Evolutionary conservation across 768 basidiomycete species (phyloP).

Genomic region (Suillus plorans): DNA sequence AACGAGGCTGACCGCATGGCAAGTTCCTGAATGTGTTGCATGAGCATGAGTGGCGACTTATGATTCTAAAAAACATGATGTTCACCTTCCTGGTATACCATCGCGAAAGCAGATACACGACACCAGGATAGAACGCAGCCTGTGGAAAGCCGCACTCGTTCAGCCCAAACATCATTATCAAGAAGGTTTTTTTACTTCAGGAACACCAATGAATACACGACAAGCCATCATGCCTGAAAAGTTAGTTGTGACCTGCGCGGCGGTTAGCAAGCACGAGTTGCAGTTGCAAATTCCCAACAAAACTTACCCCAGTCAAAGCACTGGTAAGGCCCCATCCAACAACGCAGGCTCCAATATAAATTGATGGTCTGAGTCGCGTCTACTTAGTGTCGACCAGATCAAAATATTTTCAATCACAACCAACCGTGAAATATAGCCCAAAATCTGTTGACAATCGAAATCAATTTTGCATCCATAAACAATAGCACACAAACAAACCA

Average conservation of each 20-base stretch:
- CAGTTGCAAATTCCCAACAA: not conserved
- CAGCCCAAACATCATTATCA: too few species aligned
- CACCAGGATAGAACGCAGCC: conserved; percentile 67
- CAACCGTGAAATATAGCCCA: conserved; percentile 55
- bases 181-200: conserved; percentile 39
- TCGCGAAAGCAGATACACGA: conserved; percentile 45
- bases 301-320: conserved; percentile 54
- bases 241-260: conserved; percentile 47
- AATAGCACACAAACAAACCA: conserved; percentile 38
- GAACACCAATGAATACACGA: conserved; percentile 61
- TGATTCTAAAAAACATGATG: not conserved
- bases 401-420: conserved; percentile 3
- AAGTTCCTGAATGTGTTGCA: conserved; percentile 44
- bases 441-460: conserved; percentile 37
- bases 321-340: conserved; percentile 65
- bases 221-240: conserved; percentile 55
- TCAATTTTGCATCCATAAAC: not conserved
- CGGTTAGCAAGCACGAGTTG: not conserved
- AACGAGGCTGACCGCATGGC: conserved; percentile 62
- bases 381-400: not conserved
- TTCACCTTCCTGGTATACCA: conserved; percentile 50
- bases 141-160: conserved; percentile 15
- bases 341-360: conserved; percentile 61
- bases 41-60: not conserved
- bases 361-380: conserved; percentile 45